phyloP scores from a whole-genome alignment of 106 monocot genomes.

The Phalaenopsis equestris region DNA sequence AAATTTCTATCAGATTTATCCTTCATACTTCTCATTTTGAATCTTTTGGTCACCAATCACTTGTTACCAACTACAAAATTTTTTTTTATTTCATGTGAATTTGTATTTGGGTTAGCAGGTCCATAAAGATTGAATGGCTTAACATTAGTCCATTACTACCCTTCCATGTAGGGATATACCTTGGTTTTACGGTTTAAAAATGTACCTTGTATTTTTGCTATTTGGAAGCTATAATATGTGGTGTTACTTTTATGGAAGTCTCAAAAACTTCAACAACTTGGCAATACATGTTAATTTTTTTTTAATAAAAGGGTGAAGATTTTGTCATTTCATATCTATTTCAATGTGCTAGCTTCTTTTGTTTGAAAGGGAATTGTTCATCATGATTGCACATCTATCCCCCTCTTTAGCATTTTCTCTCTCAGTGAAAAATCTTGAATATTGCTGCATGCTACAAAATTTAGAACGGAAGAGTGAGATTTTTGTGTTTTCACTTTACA shows the following conservation, averaged over 20 bases:
- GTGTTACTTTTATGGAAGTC: not conserved
- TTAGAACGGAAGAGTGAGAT: no score
- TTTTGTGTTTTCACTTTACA: no score
- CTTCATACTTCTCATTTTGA: not conserved
- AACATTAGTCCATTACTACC: not conserved
- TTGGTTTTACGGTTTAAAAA: not conserved
- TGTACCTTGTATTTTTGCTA: not conserved
- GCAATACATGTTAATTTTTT: not conserved
- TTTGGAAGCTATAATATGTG: not conserved
- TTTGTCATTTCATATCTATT: not conserved
- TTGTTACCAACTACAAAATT: not conserved
- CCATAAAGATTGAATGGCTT: not conserved
- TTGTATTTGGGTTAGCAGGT: not conserved
- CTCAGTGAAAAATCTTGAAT: no score
- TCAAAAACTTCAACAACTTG: not conserved
- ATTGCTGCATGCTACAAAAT: no score
- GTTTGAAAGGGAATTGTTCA: not conserved
- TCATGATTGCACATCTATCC: not conserved
- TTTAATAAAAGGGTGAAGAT: not conserved
- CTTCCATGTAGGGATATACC: not conserved
- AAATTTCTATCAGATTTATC: not conserved
- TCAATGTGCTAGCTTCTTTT: not conserved
- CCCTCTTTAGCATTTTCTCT: no score
- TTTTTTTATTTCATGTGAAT: not conserved
- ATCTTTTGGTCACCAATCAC: not conserved